These are phyloP conservation scores for Cercospora brassicicola DNA, from an alignment of 2,329 filamentous ascomycete species.

Conservation along the genomic window DNA sequence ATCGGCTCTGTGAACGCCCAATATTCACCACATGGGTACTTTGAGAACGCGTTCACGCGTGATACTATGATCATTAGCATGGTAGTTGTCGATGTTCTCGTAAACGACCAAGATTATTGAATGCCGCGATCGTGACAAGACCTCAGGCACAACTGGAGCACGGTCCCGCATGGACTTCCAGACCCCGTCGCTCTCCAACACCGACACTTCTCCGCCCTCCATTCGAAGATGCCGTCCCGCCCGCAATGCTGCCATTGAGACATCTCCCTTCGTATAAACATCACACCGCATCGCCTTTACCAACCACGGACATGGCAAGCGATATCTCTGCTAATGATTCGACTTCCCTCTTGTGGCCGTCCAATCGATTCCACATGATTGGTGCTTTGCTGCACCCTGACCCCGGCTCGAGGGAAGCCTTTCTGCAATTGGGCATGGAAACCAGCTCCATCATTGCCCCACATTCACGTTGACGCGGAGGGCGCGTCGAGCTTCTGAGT, in stretches of 20 bases:
- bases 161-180: background rate
- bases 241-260: conserved; percentile 3
- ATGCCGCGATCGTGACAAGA: background rate
- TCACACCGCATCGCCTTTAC: conserved; percentile 2
- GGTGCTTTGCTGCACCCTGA: background rate
- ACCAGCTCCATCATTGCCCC: conserved; percentile 12
- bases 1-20: background rate
- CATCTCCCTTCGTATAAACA: background rate
- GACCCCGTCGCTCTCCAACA: background rate
- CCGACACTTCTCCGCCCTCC: background rate
- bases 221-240: conserved; percentile 1
- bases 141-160: background rate
- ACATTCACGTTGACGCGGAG: conserved; percentile 8
- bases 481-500: background rate
- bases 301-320: conserved; percentile 6
- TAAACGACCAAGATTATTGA: background rate
- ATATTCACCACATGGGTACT: background rate
- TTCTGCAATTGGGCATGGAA: conserved; percentile 16
- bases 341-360: conserved; percentile 5
- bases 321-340: conserved; percentile 5
- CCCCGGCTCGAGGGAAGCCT: conserved; percentile 3
- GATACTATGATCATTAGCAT: background rate
- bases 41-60: background rate
- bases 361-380: conserved; percentile 1
- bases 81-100: background rate